Base-by-base conservation (phyloP, 805 yeast species). In the Saccharomycopsis fodiens region DNA sequence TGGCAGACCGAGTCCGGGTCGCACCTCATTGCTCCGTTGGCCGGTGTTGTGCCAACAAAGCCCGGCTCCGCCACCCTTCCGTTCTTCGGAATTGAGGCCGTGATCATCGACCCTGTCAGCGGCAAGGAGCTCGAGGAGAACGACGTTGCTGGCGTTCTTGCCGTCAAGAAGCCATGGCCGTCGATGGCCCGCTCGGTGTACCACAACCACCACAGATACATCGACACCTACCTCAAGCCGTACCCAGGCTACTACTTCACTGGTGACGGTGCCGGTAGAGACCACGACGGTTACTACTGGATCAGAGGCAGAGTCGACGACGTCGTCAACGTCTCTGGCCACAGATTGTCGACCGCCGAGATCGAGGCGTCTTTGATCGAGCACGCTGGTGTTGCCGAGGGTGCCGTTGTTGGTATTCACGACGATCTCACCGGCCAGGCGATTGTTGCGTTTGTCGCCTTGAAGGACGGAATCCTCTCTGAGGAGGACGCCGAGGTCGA, bases 1-100 rank as follows among this genome's bases (percentile, higher is more conserved):
- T 93, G 98, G 98, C 96, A 89, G 72, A 93, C 97, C 32, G 98
- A 93, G 70, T 82, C 95, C 12, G 98, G 98, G 46, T 84, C 96
- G 30, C 97, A 91, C 62, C 73, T 93, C 64, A 83, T 93, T 64
- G 83, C 96, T 38, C 96, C 97, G 52, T 66, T 93, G 57, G 95
- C 97, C 15, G 97, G 98, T 63, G 82, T 84, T 34, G 79, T 91
- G 36, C 94, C 96, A 57, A 85, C 93, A 53, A 93, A 93, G 67
- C 97, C 98, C 20, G 98, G 98, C 55, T 83, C 96, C 42, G 97
- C 97, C 23, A 83, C 97, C 27, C 74, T 86, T 53, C 98, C 98
- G 55, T 89, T 91, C 75, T 93, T 93, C 62, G 98, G 98, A 62
- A 76, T 93, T 54, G 85, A 83, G 53, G 86, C 96, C 15, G 84